Conservation (phyloP, 2,329 filamentous ascomycete genomes). For the Aspergillus ochraceoroseus region DNA sequence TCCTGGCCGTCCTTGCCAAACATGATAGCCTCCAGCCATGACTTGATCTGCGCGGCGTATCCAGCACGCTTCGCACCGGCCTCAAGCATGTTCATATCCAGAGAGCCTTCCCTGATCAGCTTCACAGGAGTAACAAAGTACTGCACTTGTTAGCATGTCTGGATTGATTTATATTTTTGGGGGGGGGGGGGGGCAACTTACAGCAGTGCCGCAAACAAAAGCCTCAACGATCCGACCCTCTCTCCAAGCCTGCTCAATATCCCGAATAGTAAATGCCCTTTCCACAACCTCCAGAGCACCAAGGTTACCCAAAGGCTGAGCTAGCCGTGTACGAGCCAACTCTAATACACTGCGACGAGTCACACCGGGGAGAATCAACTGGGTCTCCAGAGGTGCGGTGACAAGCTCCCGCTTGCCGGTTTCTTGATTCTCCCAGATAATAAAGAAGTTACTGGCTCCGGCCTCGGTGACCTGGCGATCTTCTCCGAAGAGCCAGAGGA, state of each 20-base stretch:
- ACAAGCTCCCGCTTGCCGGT: conserved; percentile 62
- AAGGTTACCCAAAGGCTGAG: conserved; percentile 40
- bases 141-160: conserved; percentile 41
- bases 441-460: conserved; percentile 87
- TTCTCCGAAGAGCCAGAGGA: conserved; percentile 85
- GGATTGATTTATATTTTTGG: too few relatives aligned
- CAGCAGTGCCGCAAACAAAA: conserved; percentile 82
- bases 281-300: conserved; percentile 80
- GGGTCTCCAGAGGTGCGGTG: conserved; percentile 76
- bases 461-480: conserved; percentile 81
- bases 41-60: conserved; percentile 52
- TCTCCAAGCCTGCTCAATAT: conserved; percentile 64
- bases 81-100: conserved; percentile 54
- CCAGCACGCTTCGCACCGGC: conserved; percentile 29
- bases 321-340: conserved; percentile 61
- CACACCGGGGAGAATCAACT: conserved; percentile 81
- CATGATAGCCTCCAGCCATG: conserved; percentile 67
- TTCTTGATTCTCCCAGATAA: conserved; percentile 63
- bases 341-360: conserved; percentile 78
- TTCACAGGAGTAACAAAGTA: conserved; percentile 68
- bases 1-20: conserved; percentile 65
- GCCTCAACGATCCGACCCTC: conserved; percentile 78
- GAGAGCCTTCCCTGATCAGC: conserved; percentile 62
- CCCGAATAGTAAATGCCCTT: conserved; percentile 73
- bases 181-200: conserved; percentile 44